A percentile compares a stretch with the other conserved stretches of the same genome.
Conservation (phyloP, 164 flowering plant species). For the Vitis rupestris region DNA sequence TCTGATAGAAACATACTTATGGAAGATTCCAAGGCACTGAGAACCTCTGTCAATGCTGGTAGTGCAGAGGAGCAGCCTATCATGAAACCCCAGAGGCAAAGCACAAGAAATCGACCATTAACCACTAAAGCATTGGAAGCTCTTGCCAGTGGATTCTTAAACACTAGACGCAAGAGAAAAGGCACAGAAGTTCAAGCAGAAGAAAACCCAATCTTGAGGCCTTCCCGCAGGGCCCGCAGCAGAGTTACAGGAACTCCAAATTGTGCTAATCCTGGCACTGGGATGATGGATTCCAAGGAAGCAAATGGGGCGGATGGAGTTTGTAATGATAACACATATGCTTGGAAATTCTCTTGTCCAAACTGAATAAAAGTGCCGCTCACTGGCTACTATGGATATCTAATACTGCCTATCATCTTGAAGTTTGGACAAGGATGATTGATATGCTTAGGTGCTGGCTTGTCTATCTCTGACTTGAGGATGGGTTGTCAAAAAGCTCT, state of each 20-base stretch:
- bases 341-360: slow-evolving; percentile 17
- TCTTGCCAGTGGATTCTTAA: slow-evolving; percentile 49
- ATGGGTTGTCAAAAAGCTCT: too few species aligned
- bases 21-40: slow-evolving; percentile 6
- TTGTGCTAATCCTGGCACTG: slow-evolving; percentile 15
- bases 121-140: slow-evolving; percentile 70
- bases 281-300: slow-evolving; percentile 16
- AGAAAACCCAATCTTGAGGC: slow-evolving; percentile 21
- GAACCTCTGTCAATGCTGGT: slow-evolving; percentile 12
- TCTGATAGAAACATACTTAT: neutral
- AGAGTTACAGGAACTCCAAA: slow-evolving; percentile 19
- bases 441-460: slow-evolving; percentile 12
- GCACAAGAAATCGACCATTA: slow-evolving; percentile 68
- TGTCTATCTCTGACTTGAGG: slow-evolving; percentile 1
- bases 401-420: slow-evolving; percentile 17
- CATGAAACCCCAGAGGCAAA: slow-evolving; percentile 45
- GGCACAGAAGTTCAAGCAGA: slow-evolving; percentile 8
- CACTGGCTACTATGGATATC: slow-evolving; percentile 17
- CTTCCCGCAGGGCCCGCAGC: slow-evolving; percentile 29
- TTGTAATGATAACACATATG: slow-evolving; percentile 16
- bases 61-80: slow-evolving; percentile 22
- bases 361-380: slow-evolving; percentile 19
- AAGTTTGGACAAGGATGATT: slow-evolving; percentile 8
- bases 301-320: slow-evolving; percentile 23
- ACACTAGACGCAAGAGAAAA: slow-evolving; percentile 19